Evolutionary conservation across 768 basidiomycete genomes (phyloP).

Genomic region (Melanogaster broomeanus): DNA sequence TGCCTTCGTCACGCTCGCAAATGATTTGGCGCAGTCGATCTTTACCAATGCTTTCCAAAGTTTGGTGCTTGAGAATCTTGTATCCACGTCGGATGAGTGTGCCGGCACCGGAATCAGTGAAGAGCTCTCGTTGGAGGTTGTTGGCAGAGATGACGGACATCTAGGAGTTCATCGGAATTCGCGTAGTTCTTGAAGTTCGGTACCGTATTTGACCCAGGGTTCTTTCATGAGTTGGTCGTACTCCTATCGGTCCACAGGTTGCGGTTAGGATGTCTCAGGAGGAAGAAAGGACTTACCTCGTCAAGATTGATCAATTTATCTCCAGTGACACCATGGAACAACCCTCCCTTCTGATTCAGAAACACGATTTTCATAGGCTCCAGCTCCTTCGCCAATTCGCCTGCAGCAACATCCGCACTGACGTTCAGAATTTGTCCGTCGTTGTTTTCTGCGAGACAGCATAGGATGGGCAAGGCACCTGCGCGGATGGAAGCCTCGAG

Average conservation of each 20-base stretch:
- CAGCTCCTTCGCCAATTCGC: conserved; percentile 95
- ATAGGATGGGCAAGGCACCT: conserved; percentile 94
- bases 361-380: conserved; percentile 99
- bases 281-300: conserved; percentile 55
- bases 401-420: conserved; percentile 98
- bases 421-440: conserved; percentile 99
- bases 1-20: conserved; percentile 93
- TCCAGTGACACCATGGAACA: conserved; percentile 96
- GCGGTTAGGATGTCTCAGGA: not conserved
- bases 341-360: conserved; percentile 96
- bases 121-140: conserved; percentile 94
- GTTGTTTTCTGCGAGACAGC: conserved; percentile 88
- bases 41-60: conserved; percentile 82
- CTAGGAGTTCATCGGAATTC: conserved; percentile 99
- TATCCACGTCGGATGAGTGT: conserved; percentile 98
- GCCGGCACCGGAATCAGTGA: conserved; percentile 97
- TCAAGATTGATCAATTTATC: conserved; percentile 98
- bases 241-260: conserved; percentile 52
- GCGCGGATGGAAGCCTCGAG: conserved; percentile 96
- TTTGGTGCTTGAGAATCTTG: conserved; percentile 90
- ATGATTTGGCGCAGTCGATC: conserved; percentile 95
- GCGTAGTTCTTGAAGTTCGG: conserved; percentile 97
- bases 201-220: conserved; percentile 98
- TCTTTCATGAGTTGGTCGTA: conserved; percentile 97
- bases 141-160: conserved; percentile 95